Conservation (phyloP, 106 monocot species). For the Allium sativum region DNA sequence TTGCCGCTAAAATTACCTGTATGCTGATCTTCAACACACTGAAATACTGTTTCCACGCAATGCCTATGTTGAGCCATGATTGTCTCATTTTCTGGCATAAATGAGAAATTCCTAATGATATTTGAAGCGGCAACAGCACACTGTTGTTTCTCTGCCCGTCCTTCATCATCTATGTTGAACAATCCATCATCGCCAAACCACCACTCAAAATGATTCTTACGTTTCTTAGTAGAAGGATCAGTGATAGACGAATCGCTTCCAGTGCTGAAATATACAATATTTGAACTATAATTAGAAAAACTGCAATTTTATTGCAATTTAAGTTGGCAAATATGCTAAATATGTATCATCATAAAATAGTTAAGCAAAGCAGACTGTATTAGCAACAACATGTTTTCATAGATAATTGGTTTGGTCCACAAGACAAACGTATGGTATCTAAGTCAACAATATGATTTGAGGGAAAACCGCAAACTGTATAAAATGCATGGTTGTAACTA, state of each 20-base stretch:
- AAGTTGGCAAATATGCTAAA: background rate
- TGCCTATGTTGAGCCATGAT: conserved; percentile 99
- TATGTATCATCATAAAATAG: too few species aligned
- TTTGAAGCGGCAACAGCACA: conserved; percentile 95
- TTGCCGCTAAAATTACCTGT: conserved; percentile 20
- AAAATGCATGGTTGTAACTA: too few species aligned
- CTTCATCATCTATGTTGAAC: conserved; percentile 90
- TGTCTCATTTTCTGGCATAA: conserved; percentile 97
- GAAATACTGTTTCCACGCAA: conserved; percentile 89
- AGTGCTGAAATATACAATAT: conserved; percentile 10
- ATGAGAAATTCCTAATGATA: conserved; percentile 93
- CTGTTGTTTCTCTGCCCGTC: conserved; percentile 72
- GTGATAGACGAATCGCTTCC: conserved; percentile 17
- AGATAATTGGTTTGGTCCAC: too few species aligned
- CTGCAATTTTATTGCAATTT: background rate
- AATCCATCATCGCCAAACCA: conserved; percentile 94
- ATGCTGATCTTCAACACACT: conserved; percentile 85
- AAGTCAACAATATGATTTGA: too few species aligned
- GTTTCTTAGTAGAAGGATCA: conserved; percentile 19
- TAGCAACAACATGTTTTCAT: too few species aligned
- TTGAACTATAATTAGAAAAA: background rate
- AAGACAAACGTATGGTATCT: too few species aligned
- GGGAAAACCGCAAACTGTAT: too few species aligned
- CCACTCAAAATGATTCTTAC: conserved; percentile 41
- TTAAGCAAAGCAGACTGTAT: too few species aligned